phyloP scores from a whole-genome alignment of 352 stramenopile genomes.

The Phytophthora constricta region DNA sequence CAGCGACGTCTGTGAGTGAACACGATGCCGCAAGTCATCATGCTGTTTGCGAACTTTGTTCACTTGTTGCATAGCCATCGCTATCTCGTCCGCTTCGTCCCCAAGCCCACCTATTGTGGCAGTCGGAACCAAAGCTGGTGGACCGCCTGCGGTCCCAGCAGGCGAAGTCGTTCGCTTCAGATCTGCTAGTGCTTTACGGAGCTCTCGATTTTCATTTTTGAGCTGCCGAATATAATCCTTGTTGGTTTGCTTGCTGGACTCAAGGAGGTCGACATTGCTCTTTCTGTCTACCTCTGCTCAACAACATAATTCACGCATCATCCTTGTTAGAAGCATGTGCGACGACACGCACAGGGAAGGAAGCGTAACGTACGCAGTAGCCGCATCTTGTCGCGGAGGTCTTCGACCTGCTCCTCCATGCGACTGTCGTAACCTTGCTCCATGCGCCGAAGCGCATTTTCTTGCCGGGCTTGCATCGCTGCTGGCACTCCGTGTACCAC shows the following conservation, averaged over 20 bases:
- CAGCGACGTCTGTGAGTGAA: conserved; percentile 71
- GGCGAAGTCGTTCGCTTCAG: conserved; percentile 58
- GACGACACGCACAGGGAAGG: neutral
- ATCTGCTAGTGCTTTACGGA: conserved; percentile 86
- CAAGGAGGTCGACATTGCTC: conserved; percentile 83
- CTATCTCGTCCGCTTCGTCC: conserved; percentile 64
- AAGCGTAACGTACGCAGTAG: conserved; percentile 65
- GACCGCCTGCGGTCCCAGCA: conserved; percentile 12
- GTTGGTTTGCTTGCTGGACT: conserved; percentile 91
- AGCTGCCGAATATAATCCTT: conserved; percentile 90
- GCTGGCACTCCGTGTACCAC: neutral
- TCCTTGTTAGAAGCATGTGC: conserved; percentile 1
- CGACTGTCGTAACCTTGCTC: conserved; percentile 82
- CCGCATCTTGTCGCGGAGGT: conserved; percentile 87
- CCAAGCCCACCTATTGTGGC: conserved; percentile 23
- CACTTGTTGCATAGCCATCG: conserved; percentile 55
- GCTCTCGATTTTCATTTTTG: conserved; percentile 89
- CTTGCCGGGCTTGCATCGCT: conserved; percentile 49
- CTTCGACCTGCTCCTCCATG: conserved; percentile 86
- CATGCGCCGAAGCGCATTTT: conserved; percentile 78
- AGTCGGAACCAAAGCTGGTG: conserved; percentile 18
- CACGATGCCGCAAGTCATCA: conserved; percentile 78
- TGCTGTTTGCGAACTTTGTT: conserved; percentile 82
- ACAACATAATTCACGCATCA: no score
- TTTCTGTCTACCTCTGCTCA: conserved; percentile 86